Percentiles rank a stretch among this genome's conserved stretches.
Conservation (phyloP, 208 protist genomes). For the Trypanosoma vivax region DNA sequence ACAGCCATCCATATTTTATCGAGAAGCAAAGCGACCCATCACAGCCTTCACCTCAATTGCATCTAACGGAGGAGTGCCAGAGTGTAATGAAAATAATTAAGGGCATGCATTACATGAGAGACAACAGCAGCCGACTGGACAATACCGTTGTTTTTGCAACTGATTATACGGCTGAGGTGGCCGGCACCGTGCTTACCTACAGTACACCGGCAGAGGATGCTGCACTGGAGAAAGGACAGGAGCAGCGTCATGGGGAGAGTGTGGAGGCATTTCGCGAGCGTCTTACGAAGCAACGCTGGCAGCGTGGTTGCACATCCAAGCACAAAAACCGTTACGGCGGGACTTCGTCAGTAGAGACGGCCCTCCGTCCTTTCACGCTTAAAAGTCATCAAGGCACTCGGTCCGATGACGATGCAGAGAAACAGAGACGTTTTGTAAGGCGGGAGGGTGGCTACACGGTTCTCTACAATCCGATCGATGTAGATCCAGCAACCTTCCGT, state of each 20-base stretch:
- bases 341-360: constrained; percentile 2
- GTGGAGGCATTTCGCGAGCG: constrained; percentile 10
- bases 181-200: constrained; percentile 44
- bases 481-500: constrained; percentile 50
- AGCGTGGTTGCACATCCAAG: background rate
- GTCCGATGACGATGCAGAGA: constrained; percentile 2
- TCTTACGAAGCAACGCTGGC: constrained; percentile 1
- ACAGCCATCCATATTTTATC: constrained; percentile 82
- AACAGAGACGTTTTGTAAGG: constrained; percentile 20
- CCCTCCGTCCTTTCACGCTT: constrained; percentile 1
- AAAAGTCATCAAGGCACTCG: constrained; percentile 9
- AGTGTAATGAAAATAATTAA: constrained; percentile 75
- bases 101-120: constrained; percentile 78
- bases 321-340: constrained; percentile 11
- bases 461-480: constrained; percentile 78
- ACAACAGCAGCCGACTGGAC: constrained; percentile 74
- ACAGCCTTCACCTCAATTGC: constrained; percentile 77
- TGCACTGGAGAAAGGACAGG: background rate
- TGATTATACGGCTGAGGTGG: constrained; percentile 46
- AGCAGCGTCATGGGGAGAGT: constrained; percentile 2
- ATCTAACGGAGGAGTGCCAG: constrained; percentile 82
- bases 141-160: constrained; percentile 75
- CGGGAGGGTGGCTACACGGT: constrained; percentile 58
- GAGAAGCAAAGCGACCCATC: constrained; percentile 80
- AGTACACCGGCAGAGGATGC: constrained; percentile 8